Conservation (phyloP, 1,139 yeast species). For the Lipomyces yarrowii region DNA sequence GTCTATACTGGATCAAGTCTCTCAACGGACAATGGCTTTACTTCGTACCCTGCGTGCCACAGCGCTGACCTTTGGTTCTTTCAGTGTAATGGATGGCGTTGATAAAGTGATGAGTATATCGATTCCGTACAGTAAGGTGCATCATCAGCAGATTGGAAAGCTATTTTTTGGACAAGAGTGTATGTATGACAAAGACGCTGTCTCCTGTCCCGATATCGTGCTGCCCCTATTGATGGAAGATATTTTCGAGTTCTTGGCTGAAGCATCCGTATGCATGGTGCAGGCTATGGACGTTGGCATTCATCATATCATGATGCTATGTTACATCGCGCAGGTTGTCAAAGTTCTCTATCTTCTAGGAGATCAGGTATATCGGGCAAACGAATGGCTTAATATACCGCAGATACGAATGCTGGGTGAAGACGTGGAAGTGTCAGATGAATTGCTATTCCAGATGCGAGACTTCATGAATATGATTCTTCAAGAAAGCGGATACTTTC, state of each 20-base stretch:
- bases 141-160: constrained; percentile 26
- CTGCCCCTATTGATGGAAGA: constrained; percentile 31
- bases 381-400: constrained; percentile 12
- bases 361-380: constrained; percentile 11
- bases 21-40: constrained; percentile 60
- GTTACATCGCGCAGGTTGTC: constrained; percentile 42
- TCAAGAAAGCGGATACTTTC: constrained; percentile 9
- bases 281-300: constrained; percentile 36
- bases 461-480: constrained; percentile 13
- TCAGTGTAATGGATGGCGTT: constrained; percentile 12
- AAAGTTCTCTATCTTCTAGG: constrained; percentile 25
- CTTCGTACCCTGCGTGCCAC: constrained; percentile 52
- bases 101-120: constrained; percentile 1
- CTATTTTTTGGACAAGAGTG: constrained; percentile 30
- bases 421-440: neutral
- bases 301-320: constrained; percentile 49
- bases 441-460: constrained; percentile 8
- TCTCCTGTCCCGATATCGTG: constrained; percentile 28
- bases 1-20: constrained; percentile 58
- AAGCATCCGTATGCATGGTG: constrained; percentile 28
- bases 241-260: constrained; percentile 30
- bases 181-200: constrained; percentile 30
- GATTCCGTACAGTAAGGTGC: neutral
- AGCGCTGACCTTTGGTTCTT: constrained; percentile 9
- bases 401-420: constrained; percentile 9